Evolutionary conservation across 495 filamentous ascomycete species (phyloP).

Genomic region (Tuber umbilicatum): DNA sequence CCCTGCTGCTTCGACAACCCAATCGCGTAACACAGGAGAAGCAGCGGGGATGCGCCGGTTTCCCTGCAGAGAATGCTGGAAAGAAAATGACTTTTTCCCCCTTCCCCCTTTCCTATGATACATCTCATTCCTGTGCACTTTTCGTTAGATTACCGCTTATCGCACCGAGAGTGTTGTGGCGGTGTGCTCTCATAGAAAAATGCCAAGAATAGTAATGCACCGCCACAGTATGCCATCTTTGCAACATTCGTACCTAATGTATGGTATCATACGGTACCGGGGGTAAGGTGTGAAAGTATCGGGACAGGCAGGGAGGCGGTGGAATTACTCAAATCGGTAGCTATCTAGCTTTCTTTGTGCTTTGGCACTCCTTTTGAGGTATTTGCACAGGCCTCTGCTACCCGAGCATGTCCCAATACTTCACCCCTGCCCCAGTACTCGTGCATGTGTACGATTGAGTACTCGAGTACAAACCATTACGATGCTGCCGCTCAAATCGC

Average conservation of each 20-base stretch:
- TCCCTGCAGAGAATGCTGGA: neutral
- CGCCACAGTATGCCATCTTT: neutral
- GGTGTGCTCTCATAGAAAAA: neutral
- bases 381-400: too few species aligned
- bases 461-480: neutral
- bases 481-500: neutral
- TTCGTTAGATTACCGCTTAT: neutral
- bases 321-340: too few species aligned
- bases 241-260: too few species aligned
- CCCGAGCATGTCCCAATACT: too few species aligned
- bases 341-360: too few species aligned
- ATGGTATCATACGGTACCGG: too few species aligned
- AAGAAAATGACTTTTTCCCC: neutral
- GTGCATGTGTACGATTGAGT: too few species aligned
- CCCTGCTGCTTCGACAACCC: neutral
- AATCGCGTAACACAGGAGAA: neutral
- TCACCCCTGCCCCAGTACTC: too few species aligned
- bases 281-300: too few species aligned
- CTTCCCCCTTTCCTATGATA: neutral
- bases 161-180: neutral
- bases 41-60: neutral
- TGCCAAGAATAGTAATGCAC: neutral
- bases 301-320: too few species aligned
- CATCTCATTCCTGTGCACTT: neutral
- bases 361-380: too few species aligned